A percentile compares a stretch with the other conserved stretches of the same genome.
Evolutionary conservation across 164 flowering plant genomes (phyloP).

Genomic region (Malania oleifera): DNA sequence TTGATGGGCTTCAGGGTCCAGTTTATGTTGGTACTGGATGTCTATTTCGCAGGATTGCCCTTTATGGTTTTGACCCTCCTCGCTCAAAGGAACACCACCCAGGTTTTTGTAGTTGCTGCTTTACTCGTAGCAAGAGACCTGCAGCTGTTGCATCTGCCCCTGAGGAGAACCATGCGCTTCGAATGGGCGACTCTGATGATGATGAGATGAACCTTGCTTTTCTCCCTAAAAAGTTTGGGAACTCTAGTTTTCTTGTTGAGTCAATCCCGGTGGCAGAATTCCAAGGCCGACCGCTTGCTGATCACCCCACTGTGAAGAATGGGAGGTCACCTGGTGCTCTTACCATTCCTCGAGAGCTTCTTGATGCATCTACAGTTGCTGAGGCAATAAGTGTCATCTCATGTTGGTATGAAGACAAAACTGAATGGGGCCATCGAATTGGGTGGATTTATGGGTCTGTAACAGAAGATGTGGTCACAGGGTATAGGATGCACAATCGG

Average conservation of each 20-base stretch:
- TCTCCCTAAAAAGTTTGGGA: conserved; percentile 74
- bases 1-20: conserved; percentile 93
- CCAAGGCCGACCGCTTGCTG: conserved; percentile 86
- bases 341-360: conserved; percentile 59
- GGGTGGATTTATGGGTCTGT: conserved; percentile 93
- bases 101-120: conserved; percentile 47
- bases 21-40: conserved; percentile 98
- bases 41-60: conserved; percentile 75
- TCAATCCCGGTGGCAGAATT: conserved; percentile 76
- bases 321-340: conserved; percentile 86
- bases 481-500: conserved; percentile 76
- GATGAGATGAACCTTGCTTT: conserved; percentile 46
- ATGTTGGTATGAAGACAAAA: conserved; percentile 83
- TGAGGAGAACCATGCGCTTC: conserved; percentile 9
- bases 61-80: conserved; percentile 88
- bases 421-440: conserved; percentile 75
- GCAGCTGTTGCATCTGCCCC: conserved; percentile 18
- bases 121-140: conserved; percentile 23
- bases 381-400: conserved; percentile 70
- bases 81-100: conserved; percentile 31
- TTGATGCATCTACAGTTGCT: conserved; percentile 65
- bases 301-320: conserved; percentile 61
- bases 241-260: conserved; percentile 66
- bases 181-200: conserved; percentile 49
- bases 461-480: conserved; percentile 84